phyloP scores from a whole-genome alignment of 2,329 filamentous ascomycete species.

The Fusarium sp. region DNA sequence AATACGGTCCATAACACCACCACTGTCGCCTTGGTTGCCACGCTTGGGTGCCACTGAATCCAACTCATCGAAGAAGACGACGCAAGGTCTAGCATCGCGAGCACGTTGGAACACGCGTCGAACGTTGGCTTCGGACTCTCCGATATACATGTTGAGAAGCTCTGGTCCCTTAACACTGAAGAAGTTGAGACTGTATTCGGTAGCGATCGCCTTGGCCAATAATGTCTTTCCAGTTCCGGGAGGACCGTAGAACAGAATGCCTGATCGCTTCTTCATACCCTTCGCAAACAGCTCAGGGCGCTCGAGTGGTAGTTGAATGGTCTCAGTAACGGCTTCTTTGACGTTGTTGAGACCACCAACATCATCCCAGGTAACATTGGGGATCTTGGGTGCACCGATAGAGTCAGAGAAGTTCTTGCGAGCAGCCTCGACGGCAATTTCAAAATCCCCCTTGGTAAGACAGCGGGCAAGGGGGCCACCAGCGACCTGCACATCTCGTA shows the following conservation, averaged over 20 bases:
- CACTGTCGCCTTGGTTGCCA: conserved; percentile 96
- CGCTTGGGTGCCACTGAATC: conserved; percentile 95
- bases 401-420: conserved; percentile 98
- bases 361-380: conserved; percentile 95
- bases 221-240: conserved; percentile 92
- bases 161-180: conserved; percentile 94
- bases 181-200: conserved; percentile 93
- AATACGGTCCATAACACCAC: conserved; percentile 98
- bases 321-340: conserved; percentile 97
- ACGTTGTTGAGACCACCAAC: conserved; percentile 93
- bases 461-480: conserved; percentile 83
- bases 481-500: conserved; percentile 87
- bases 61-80: conserved; percentile 93
- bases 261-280: conserved; percentile 97
- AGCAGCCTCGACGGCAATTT: conserved; percentile 92
- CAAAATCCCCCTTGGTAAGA: conserved; percentile 85
- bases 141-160: conserved; percentile 95
- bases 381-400: conserved; percentile 97
- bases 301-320: conserved; percentile 91
- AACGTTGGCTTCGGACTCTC: conserved; percentile 92
- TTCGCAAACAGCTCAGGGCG: conserved; percentile 94
- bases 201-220: conserved; percentile 92
- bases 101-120: conserved; percentile 89
- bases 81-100: conserved; percentile 84
- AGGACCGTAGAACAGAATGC: conserved; percentile 91